Evolutionary conservation across 2,329 filamentous ascomycete genomes (phyloP).

Genomic region (Cyphellophora attinorum): DNA sequence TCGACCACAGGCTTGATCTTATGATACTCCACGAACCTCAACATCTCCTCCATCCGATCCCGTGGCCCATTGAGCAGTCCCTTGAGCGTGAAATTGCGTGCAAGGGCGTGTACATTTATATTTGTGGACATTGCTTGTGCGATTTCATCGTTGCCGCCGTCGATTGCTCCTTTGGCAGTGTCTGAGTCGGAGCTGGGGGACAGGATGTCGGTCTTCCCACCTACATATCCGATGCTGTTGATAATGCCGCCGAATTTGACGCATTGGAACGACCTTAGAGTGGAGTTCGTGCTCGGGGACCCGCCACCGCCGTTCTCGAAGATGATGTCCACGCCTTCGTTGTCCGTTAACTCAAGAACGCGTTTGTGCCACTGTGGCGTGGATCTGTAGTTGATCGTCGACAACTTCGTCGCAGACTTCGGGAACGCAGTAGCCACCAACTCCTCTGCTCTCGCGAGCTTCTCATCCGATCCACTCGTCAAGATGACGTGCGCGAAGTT

Average conservation of each 20-base stretch:
- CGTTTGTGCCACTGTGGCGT: conserved; percentile 36
- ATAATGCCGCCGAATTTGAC: conserved; percentile 38
- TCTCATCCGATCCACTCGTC: conserved; percentile 42
- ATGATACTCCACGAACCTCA: conserved; percentile 24
- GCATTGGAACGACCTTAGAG: conserved; percentile 36
- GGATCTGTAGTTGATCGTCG: conserved; percentile 42
- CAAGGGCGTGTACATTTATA: conserved; percentile 47
- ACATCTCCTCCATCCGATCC: conserved; percentile 37
- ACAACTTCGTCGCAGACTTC: too few species aligned
- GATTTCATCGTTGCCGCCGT: conserved; percentile 35
- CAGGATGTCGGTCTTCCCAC: conserved; percentile 7
- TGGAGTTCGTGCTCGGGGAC: conserved; percentile 25
- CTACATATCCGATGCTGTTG: conserved; percentile 13
- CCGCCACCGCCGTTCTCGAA: conserved; percentile 31
- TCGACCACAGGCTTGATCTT: conserved; percentile 30
- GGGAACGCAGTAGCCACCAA: conserved; percentile 34
- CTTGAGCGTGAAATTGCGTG: conserved; percentile 44
- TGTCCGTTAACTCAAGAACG: conserved; percentile 34
- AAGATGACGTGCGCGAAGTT: conserved; percentile 34
- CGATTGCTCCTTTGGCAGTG: too few species aligned
- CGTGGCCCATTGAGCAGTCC: conserved; percentile 55
- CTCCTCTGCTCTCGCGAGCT: conserved; percentile 29
- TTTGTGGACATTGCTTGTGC: too few species aligned
- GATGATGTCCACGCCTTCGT: conserved; percentile 33
- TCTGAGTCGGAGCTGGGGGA: too few species aligned